Evolutionary conservation across 2,329 filamentous ascomycete species (phyloP), one percentile per base, ranked within the genome.

Genomic region (Elsinoe fawcettii): DNA sequence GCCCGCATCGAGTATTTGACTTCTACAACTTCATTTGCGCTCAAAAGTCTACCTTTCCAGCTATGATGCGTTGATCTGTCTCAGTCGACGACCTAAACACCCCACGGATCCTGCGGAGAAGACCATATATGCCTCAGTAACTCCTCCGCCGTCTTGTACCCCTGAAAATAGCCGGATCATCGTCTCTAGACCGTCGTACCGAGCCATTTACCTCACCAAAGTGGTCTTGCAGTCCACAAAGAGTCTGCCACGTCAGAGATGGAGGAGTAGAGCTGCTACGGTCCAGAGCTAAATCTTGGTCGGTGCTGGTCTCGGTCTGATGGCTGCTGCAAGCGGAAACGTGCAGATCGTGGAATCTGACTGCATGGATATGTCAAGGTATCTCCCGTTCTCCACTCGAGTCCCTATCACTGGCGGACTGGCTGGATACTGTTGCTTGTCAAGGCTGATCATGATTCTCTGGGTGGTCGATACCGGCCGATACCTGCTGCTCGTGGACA

Each of bases 231-330:
- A 47, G 59, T 60, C 66, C 65, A 67, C 58, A 66, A 60, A 72
- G 66, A 66, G 69, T 61, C 69, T 71, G 74, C 75, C 75, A 77
- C 75, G 75, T 77, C 74, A 76, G 74, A 74, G 71, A 74, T 73
- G 76, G 74, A 74, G 72, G 74, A 73, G 75, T 70, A 69, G 32
- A 53, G 30, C 30, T 37, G 22, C 49, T 14, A 53, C 39, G 22
- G 32, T 23, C 22, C 34, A 39, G 34, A 53, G 49, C 34, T 53
- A 37, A 53, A 39, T 16, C 12, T 11, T n/a, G 5, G 30, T 53
- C 49, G 18, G 14, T 39, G 32, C 49, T 53, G 32, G 49, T 36
- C 49, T 23, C 49, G 30, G 32, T 53, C 49, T 36, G 49, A 22
- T 11, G 30, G 30, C 32, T 53, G 32, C 16, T 4, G 49, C 16